A percentile compares a stretch with the other conserved stretches of the same genome.
Evolutionary conservation across 768 basidiomycete genomes (phyloP).

Genomic region (Dentipellis sp.): DNA sequence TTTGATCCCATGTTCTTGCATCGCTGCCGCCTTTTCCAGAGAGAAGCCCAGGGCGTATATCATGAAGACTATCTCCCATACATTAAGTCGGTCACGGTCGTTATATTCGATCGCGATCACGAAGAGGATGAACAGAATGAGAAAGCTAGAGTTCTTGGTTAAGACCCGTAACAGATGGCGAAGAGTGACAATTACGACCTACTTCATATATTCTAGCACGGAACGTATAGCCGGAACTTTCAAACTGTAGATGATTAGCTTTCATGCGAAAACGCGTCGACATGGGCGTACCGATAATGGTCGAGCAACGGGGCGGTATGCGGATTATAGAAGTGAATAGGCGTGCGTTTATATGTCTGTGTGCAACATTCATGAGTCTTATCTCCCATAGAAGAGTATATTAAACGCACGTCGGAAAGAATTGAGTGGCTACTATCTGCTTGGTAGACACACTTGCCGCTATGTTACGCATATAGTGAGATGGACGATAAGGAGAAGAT

Average conservation of each 20-base stretch:
- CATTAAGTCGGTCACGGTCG: slow-evolving; percentile 51
- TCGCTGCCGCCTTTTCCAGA: slow-evolving; percentile 86
- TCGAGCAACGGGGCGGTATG: slow-evolving; percentile 90
- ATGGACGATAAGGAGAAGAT: not conserved
- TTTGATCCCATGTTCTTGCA: slow-evolving; percentile 92
- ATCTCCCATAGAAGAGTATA: not conserved
- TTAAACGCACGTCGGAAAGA: slow-evolving; percentile 66
- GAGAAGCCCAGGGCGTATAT: slow-evolving; percentile 73
- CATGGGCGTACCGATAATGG: slow-evolving; percentile 66
- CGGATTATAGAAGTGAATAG: slow-evolving; percentile 91
- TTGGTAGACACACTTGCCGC: slow-evolving; percentile 87
- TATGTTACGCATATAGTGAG: slow-evolving; percentile 23
- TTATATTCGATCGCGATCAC: slow-evolving; percentile 73
- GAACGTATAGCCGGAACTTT: slow-evolving; percentile 92
- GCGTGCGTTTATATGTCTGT: slow-evolving; percentile 88
- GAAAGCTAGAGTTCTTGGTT: slow-evolving; percentile 41
- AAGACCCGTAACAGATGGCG: not conserved
- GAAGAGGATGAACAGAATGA: slow-evolving; percentile 73
- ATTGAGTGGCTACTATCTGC: slow-evolving; percentile 82
- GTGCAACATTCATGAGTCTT: not conserved
- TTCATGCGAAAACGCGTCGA: no score
- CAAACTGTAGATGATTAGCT: slow-evolving; percentile 35
- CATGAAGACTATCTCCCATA: slow-evolving; percentile 69
- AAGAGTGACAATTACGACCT: slow-evolving; percentile 10
- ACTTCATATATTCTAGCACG: slow-evolving; percentile 86